These are phyloP conservation scores for Onygena corvina DNA, from an alignment of 2,329 filamentous ascomycete genomes.

Conservation along the genomic window DNA sequence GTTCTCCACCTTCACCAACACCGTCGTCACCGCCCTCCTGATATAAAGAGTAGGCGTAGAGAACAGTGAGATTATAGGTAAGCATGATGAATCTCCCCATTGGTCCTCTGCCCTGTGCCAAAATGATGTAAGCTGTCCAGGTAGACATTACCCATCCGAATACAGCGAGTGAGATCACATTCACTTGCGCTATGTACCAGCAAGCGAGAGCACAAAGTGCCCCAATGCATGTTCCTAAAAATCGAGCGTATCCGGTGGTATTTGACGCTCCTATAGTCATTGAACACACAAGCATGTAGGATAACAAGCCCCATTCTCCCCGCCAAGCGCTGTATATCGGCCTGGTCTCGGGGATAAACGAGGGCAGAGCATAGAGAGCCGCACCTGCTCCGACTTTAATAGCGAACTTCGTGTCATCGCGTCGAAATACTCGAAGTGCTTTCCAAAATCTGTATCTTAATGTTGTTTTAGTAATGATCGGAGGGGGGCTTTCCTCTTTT, in stretches of 20 bases:
- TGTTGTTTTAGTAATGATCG: conserved; percentile 14
- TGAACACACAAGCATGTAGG: conserved; percentile 94
- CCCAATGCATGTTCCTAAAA: conserved; percentile 74
- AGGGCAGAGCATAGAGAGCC: conserved; percentile 74
- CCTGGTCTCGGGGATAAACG: conserved; percentile 67
- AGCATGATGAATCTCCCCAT: conserved; percentile 88
- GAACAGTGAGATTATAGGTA: conserved; percentile 86
- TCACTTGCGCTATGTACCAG: conserved; percentile 66
- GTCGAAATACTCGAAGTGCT: conserved; percentile 44
- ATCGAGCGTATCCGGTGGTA: conserved; percentile 76
- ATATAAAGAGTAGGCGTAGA: conserved; percentile 86
- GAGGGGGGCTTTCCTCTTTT: neutral
- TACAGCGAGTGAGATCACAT: conserved; percentile 62
- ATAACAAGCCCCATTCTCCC: conserved; percentile 91
- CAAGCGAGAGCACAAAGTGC: conserved; percentile 61
- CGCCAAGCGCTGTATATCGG: conserved; percentile 77
- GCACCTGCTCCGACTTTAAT: conserved; percentile 90
- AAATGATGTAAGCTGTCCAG: conserved; percentile 79
- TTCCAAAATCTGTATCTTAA: conserved; percentile 43
- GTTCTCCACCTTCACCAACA: conserved; percentile 68
- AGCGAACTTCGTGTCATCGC: conserved; percentile 63
- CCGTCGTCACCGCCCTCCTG: conserved; percentile 70
- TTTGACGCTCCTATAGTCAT: conserved; percentile 97
- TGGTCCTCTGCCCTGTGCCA: conserved; percentile 71
- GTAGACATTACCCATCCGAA: conserved; percentile 72